These are phyloP conservation scores for Globisporangium spiculum DNA, from an alignment of 352 stramenopile species.

Conservation along the genomic window DNA sequence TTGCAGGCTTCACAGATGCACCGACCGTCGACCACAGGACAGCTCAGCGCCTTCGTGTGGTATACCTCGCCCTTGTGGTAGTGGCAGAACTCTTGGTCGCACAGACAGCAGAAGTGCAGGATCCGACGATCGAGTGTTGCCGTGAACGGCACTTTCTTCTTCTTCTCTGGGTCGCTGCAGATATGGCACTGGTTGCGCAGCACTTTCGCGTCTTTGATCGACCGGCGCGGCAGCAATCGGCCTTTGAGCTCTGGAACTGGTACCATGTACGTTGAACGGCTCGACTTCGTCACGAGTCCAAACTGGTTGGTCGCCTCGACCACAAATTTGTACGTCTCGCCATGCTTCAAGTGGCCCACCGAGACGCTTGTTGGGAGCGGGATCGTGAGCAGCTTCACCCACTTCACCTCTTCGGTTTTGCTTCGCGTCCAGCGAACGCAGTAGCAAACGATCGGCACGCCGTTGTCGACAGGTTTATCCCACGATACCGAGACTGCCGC, in stretches of 20 bases:
- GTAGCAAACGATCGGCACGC: conserved; percentile 81
- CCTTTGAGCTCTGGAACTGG: conserved; percentile 71
- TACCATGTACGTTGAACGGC: conserved; percentile 85
- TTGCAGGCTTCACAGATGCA: conserved; percentile 78
- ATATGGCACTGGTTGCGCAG: conserved; percentile 74
- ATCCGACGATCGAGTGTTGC: conserved; percentile 65
- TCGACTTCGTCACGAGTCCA: conserved; percentile 68
- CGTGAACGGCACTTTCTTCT: conserved; percentile 66
- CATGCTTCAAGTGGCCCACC: conserved; percentile 62
- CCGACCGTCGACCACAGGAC: conserved; percentile 70
- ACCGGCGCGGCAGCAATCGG: conserved; percentile 44
- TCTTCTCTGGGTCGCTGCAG: conserved; percentile 57
- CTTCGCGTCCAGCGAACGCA: conserved; percentile 74
- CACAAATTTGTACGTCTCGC: conserved; percentile 84
- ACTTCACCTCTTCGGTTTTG: conserved; percentile 77
- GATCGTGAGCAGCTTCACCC: conserved; percentile 66
- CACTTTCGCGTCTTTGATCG: conserved; percentile 32
- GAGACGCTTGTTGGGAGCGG: conserved; percentile 61
- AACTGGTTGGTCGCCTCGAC: conserved; percentile 83
- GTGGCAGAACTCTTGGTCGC: conserved; percentile 80
- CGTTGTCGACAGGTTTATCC: conserved; percentile 77
- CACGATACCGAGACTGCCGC: conserved; percentile 68
- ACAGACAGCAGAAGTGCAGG: conserved; percentile 80
- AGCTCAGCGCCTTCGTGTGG: conserved; percentile 78
- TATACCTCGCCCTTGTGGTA: conserved; percentile 79